Evolutionary conservation across 805 yeast genomes (phyloP).

Genomic region (Candida pseudoglaebosa): DNA sequence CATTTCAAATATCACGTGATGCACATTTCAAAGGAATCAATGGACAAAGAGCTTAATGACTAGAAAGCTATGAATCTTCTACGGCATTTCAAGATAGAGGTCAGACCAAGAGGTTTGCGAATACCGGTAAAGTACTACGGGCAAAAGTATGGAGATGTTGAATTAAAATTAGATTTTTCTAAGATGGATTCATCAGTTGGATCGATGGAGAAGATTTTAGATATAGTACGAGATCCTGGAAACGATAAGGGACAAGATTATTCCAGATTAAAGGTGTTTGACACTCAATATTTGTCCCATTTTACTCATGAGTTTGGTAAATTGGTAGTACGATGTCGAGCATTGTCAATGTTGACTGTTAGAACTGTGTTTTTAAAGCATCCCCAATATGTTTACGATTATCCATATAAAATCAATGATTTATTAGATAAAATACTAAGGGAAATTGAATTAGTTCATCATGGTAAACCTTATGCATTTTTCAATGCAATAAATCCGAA

Average conservation of each 20-base stretch:
- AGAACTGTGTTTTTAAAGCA: neutral
- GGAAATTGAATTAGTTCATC: neutral
- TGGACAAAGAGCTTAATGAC: no score
- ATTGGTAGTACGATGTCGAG: neutral
- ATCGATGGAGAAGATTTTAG: slow-evolving; percentile 4
- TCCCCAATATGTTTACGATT: neutral
- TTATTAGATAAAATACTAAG: neutral
- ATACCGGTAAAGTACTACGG: neutral
- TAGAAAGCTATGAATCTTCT: no score
- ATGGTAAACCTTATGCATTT: neutral
- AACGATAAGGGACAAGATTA: neutral
- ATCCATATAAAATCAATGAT: slow-evolving; percentile 1
- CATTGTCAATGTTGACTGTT: neutral
- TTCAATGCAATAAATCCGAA: slow-evolving; percentile 1
- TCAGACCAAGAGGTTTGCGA: neutral
- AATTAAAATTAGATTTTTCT: neutral
- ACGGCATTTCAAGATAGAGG: no score
- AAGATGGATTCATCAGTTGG: slow-evolving; percentile 2
- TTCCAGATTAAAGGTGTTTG: neutral
- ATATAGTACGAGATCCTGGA: neutral
- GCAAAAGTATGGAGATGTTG: neutral
- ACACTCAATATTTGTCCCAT: neutral
- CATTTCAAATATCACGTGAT: no score
- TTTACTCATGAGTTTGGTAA: slow-evolving; percentile 6
- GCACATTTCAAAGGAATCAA: no score